phyloP scores from a whole-genome alignment of 2,329 filamentous ascomycete genomes.

The Colletotrichum melonis region DNA sequence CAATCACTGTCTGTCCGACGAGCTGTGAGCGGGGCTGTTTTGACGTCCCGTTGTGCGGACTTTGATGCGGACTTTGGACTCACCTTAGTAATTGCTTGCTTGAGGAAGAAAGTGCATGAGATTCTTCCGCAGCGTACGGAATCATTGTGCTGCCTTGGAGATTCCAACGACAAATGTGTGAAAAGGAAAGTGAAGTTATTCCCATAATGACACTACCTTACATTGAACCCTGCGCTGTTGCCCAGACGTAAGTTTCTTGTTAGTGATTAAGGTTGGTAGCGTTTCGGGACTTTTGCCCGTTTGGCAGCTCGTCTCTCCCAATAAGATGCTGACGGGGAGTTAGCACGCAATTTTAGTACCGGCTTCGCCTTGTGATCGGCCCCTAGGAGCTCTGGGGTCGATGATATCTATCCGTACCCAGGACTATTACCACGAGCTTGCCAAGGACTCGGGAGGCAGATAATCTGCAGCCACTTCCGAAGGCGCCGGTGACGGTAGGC shows the following conservation, averaged over 20 bases:
- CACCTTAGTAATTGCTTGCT: background rate
- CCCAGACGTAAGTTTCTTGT: background rate
- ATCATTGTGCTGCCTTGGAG: background rate
- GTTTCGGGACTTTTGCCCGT: background rate
- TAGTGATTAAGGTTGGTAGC: background rate
- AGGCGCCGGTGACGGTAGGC: background rate
- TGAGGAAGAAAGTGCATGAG: too few species aligned
- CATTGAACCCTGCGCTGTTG: background rate
- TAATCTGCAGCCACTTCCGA: background rate
- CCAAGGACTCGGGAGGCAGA: background rate
- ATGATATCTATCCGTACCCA: background rate
- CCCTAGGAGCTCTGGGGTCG: background rate
- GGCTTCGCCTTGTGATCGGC: background rate
- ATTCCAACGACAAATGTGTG: background rate
- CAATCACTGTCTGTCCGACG: background rate
- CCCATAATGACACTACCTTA: background rate
- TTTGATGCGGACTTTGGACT: background rate
- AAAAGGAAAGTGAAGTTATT: background rate
- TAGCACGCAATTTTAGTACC: slow-evolving; percentile 25
- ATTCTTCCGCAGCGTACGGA: background rate
- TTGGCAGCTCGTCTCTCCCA: slow-evolving; percentile 1
- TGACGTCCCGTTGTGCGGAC: background rate
- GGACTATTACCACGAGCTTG: background rate
- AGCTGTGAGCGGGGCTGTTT: background rate
- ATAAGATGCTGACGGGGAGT: background rate